Base-by-base conservation (phyloP, 139 green algal genomes). In the Prasinococcaceae sp. region DNA sequence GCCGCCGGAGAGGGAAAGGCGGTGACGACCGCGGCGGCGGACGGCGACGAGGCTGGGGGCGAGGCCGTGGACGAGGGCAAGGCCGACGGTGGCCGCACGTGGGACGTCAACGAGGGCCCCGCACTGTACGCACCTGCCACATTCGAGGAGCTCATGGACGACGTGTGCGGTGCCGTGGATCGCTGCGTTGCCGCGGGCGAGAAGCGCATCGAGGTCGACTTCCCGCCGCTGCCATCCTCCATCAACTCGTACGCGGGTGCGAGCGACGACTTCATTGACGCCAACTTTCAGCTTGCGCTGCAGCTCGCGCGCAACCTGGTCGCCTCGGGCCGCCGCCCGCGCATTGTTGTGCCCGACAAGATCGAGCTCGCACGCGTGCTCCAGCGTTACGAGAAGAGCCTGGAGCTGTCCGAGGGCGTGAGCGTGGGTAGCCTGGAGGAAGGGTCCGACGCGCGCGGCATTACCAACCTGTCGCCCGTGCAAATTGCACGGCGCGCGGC, bases 211-310 rank as follows among this genome's bases (percentile, higher is more conserved):
- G 40, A 47, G n/a, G 16, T 47, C 40, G 40, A 47, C 12, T 47
- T 47, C 19, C 40, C 40, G n/a, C n/a, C 40, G 12, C 40, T 47
- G 9, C n/a, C n/a, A n/a, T n/a, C n/a, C n/a, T n/a, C n/a, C n/a
- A 17, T 12, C 40, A 47, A 47, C 40, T 25, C 12, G 9, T 64
- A 64, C 45, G 53, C 47, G 40, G 55, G 30, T 14, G 45, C 32
- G 2, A 40, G n/a, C 4, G 67, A 76, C 22, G 45, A 55, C 22
- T 76, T 58, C 50, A 68, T 68, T 30, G 67, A 71, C 25, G 43
- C 44, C n/a, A 76, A 76, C 49, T 38, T 71, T 30, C 60, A 69
- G 47, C 54, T 67, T 10, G 66, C 60, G 3, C 36, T 75, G 0
- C 27, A 24, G 4, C 38, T 69, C 22, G 29, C 41, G 1, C 30